Evolutionary conservation across 2,329 filamentous ascomycete species (phyloP), one percentile per base, ranked within the genome.

Genomic region (Nemania diffusa): DNA sequence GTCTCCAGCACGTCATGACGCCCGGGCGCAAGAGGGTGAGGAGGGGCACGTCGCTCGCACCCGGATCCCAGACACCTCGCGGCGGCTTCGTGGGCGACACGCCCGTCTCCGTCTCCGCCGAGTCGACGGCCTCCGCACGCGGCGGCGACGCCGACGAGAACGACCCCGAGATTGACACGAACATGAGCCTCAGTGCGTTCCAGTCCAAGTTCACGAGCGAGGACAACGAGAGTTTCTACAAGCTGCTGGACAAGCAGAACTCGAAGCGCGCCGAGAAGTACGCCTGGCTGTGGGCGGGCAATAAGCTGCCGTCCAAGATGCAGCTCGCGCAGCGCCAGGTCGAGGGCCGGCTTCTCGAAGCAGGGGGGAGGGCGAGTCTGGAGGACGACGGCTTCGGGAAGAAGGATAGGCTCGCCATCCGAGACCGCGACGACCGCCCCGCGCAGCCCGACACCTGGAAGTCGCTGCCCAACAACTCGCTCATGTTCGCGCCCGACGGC

Each of bases 181-280:
- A 90, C 73, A 89, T 98, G 84, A 94, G 91, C 67, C 85, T 99
- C 1, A 89, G 90, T 60, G 88, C 90, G 1, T 99, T 97, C 75
- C 96, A 99, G 77, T 87, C 92, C 2, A 95, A 92, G 72, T 98
- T 97, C 81, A 99, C 95, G 0, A 97, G 93, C 75, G 96, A 99
- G 79, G 96, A 99, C 78, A 98, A 98, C 76, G 96, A 97, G 77
- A 97, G 92, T 73, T 98, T 99, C 82, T 97, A 97, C 79, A 91
- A 91, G 73, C 84, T 99, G 1, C 83, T 98, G 29, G 96, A 99
- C 81, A 92, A 90, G 75, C 93, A 97, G 76, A 99, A 97, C 76
- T 86, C 90, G 68, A 95, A 94, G 78, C 88, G 86, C 57, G 90
- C 92, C 0, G 91, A 94, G 75, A 97, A 95, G 74, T 92, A 97